These are phyloP conservation scores for Hydrangea macrophylla DNA, from an alignment of 148 eudicot genomes.

Conservation along the genomic window DNA sequence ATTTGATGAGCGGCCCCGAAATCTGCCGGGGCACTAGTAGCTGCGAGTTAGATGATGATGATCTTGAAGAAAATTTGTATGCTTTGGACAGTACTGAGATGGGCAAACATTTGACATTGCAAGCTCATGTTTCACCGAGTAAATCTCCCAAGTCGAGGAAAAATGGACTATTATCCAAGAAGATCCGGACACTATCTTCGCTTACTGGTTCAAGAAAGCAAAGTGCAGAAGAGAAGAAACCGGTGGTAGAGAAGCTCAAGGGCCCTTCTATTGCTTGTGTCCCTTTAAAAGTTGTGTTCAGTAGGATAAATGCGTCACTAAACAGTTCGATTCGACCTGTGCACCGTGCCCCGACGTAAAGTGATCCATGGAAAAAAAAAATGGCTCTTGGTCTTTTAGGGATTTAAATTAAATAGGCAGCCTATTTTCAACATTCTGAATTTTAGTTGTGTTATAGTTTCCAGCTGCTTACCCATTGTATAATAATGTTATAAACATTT, in stretches of 20 bases:
- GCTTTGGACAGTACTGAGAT: constrained; percentile 17
- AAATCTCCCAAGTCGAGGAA: constrained; percentile 44
- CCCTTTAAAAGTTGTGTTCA: constrained; percentile 71
- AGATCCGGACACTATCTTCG: constrained; percentile 77
- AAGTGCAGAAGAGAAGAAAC: constrained; percentile 28
- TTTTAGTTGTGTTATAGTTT: constrained; percentile 13
- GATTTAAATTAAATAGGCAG: constrained; percentile 15
- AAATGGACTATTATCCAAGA: constrained; percentile 47
- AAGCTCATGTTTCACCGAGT: constrained; percentile 21
- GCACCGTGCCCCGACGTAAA: constrained; percentile 9
- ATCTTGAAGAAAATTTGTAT: constrained; percentile 16
- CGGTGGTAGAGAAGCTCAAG: constrained; percentile 40
- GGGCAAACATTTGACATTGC: constrained; percentile 30
- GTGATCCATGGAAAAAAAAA: constrained; percentile 15
- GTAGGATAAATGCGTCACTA: constrained; percentile 69
- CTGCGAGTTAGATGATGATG: constrained; percentile 31
- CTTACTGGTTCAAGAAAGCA: constrained; percentile 42
- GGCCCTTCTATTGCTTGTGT: constrained; percentile 69
- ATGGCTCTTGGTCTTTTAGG: not conserved
- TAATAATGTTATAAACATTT: not conserved
- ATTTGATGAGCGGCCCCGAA: constrained; percentile 18
- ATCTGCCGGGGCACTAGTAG: constrained; percentile 34
- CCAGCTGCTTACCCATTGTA: constrained; percentile 18
- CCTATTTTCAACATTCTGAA: constrained; percentile 3
- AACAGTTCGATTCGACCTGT: constrained; percentile 37